A percentile compares a stretch with the other conserved stretches of the same genome.
Conservation (phyloP, 2,329 filamentous ascomycete genomes). For the Cephalotrichum gorgonifer region DNA sequence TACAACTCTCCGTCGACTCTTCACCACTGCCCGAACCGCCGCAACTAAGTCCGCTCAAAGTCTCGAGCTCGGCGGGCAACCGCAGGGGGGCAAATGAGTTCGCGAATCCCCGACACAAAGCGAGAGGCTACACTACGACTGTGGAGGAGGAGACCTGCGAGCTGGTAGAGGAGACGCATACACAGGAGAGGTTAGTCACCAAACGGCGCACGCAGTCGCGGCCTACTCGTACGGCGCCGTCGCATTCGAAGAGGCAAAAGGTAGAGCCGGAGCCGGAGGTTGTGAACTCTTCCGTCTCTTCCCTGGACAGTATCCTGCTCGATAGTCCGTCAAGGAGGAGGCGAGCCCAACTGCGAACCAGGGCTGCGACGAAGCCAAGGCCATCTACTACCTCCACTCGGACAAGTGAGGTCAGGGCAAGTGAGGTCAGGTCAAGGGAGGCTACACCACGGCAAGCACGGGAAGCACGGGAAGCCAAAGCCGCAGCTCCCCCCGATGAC, state of each 20-base stretch:
- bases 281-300: conserved; percentile 10
- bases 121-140: conserved; percentile 33
- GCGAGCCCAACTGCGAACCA: background rate
- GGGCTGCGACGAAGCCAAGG: background rate
- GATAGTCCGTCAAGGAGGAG: conserved; percentile 6
- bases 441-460: no score
- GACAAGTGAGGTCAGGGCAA: no score
- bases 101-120: conserved; percentile 13
- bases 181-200: background rate
- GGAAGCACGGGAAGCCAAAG: background rate
- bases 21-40: conserved; percentile 35
- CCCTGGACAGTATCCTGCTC: conserved; percentile 14
- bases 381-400: background rate
- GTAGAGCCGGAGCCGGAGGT: background rate
- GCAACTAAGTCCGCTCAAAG: conserved; percentile 40
- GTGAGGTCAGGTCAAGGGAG: background rate
- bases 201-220: background rate
- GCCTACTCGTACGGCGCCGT: background rate
- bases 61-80: conserved; percentile 41
- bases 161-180: conserved; percentile 17
- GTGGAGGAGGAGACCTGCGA: conserved; percentile 37
- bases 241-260: background rate
- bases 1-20: conserved; percentile 22
- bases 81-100: conserved; percentile 14
- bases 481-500: background rate